phyloP scores from a whole-genome alignment of 2,329 filamentous ascomycete species.

The Aspergillus sp. region DNA sequence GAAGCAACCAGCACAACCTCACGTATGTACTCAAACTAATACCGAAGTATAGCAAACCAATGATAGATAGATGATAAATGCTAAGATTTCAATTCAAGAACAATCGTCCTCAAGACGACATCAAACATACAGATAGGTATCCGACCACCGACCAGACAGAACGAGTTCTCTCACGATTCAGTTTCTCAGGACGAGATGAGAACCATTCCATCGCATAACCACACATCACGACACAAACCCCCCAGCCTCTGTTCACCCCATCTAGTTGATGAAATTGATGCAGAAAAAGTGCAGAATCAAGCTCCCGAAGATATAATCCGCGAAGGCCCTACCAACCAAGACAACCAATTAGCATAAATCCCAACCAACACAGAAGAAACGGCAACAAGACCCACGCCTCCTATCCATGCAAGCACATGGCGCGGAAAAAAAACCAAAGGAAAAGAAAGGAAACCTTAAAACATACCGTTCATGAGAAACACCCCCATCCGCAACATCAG shows the following conservation, averaged over 20 bases:
- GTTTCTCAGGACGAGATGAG: too few species aligned
- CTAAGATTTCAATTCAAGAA: background rate
- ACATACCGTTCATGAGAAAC: conserved; percentile 44
- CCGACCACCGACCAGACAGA: background rate
- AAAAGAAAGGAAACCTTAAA: background rate
- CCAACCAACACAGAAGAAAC: conserved; percentile 1
- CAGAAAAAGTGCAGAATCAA: conserved; percentile 98
- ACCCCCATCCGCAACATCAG: conserved; percentile 11
- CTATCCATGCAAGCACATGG: too few species aligned
- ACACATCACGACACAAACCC: background rate
- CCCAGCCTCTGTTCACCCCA: conserved; percentile 8
- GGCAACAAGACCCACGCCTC: background rate
- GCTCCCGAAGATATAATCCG: conserved; percentile 93
- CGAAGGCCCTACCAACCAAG: conserved; percentile 69
- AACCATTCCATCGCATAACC: background rate
- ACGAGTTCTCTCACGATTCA: background rate
- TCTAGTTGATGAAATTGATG: conserved; percentile 98
- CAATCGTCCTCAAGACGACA: background rate
- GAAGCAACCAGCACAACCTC: too few species aligned
- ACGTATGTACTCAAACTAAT: too few species aligned
- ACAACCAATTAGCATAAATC: background rate
- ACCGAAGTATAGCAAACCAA: too few species aligned
- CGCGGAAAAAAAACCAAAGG: background rate
- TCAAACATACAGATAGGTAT: background rate
- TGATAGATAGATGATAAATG: background rate